Conservation (phyloP, 1,139 yeast genomes). For the Geotrichum aggregatum region DNA sequence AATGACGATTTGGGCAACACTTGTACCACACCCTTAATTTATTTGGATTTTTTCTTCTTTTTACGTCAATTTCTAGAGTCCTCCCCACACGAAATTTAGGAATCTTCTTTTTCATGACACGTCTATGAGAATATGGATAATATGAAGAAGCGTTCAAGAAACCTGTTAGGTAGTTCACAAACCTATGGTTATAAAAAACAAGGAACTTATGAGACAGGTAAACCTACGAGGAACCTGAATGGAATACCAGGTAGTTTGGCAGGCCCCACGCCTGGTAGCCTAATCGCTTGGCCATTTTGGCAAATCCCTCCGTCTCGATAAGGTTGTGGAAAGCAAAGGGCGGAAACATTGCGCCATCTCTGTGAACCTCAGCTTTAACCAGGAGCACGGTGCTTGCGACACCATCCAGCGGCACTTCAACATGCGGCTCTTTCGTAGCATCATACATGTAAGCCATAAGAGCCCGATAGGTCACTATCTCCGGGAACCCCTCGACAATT, state of each 20-base stretch:
- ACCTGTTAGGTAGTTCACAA: no score
- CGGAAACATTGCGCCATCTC: constrained; percentile 99
- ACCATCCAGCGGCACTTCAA: constrained; percentile 79
- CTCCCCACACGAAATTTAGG: no score
- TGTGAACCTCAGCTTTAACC: constrained; percentile 94
- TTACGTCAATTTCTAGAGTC: no score
- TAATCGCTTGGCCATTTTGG: constrained; percentile 92
- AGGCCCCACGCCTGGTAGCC: constrained; percentile 89
- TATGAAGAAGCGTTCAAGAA: no score
- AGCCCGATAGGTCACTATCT: constrained; percentile 91
- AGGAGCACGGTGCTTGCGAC: constrained; percentile 94
- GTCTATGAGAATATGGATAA: no score
- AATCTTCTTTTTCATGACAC: no score
- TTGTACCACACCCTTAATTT: neutral
- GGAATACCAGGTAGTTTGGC: constrained; percentile 91
- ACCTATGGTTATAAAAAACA: no score
- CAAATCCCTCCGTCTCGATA: constrained; percentile 97
- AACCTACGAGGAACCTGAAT: constrained; percentile 36
- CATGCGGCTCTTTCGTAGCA: constrained; percentile 57
- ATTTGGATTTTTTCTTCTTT: neutral
- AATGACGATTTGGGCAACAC: neutral
- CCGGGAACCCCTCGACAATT: constrained; percentile 83
- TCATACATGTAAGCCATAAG: constrained; percentile 88
- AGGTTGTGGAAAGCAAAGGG: constrained; percentile 94
- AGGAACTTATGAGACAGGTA: no score